A percentile compares a stretch with the other conserved stretches of the same genome.
Conservation (phyloP, 2,329 filamentous ascomycete species). For the Trichophaea hybrida region DNA sequence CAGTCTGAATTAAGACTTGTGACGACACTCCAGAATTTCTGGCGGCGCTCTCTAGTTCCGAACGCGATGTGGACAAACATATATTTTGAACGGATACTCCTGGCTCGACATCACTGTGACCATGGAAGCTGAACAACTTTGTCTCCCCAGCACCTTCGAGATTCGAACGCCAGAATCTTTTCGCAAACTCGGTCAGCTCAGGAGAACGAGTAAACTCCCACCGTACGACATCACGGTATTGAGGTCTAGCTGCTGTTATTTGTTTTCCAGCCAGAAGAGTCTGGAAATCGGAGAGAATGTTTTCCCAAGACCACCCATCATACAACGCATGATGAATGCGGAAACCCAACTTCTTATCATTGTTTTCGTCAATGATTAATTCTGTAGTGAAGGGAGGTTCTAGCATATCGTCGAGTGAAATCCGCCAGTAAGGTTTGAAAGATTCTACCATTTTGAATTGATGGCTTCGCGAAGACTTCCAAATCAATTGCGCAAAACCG, state of each 20-base stretch:
- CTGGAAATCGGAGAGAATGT: constrained; percentile 54
- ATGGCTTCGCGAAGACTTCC: constrained; percentile 37
- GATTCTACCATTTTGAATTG: constrained; percentile 35
- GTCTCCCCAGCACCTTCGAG: constrained; percentile 44
- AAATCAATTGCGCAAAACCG: constrained; percentile 49
- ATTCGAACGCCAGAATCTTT: constrained; percentile 55
- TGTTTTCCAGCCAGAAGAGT: constrained; percentile 33
- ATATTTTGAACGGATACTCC: constrained; percentile 22
- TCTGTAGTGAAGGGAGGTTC: constrained; percentile 39
- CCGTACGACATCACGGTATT: constrained; percentile 46
- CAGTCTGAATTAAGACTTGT: constrained; percentile 63
- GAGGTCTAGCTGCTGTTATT: constrained; percentile 35
- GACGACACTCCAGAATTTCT: constrained; percentile 40
- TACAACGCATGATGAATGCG: constrained; percentile 73
- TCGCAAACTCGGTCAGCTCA: constrained; percentile 33
- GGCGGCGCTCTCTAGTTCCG: constrained; percentile 31
- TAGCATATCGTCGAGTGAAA: constrained; percentile 32
- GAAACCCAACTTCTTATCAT: constrained; percentile 31
- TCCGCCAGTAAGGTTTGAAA: constrained; percentile 27
- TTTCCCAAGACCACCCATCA: constrained; percentile 83
- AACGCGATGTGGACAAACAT: not conserved
- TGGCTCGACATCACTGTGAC: constrained; percentile 27
- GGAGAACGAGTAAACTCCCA: constrained; percentile 33
- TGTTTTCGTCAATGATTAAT: constrained; percentile 1
- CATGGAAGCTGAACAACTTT: constrained; percentile 45